Base-by-base conservation (phyloP, 345 rosid species). In the Rhodamnia rubescens region DNA sequence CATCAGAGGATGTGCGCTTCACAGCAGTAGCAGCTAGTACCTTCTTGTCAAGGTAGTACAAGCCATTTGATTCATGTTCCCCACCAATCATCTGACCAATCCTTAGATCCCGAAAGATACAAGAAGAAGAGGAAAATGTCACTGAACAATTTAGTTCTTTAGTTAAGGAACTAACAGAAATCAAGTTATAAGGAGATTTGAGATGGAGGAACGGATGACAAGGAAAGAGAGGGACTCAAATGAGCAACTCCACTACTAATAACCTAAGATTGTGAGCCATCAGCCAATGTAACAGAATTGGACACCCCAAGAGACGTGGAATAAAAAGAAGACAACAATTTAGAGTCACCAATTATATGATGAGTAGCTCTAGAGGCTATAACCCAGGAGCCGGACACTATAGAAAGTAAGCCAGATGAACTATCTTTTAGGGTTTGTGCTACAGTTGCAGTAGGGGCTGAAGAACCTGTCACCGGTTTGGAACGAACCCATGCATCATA, bases 231-330 rank as follows among this genome's bases (percentile, higher is more conserved):
- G n/a, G 32, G 15, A 58, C 64, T 12, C 69, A n/a, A 5, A 29
- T 58, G 32, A n/a, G 32, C 3, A 58, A 58, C 64, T 26, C 16
- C 1, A 58, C 0, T n/a, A 6, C 69, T 16, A 58, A n/a, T 58
- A 58, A 58, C 32, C n/a, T 13, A 16, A 58, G 32, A 58, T n/a
- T 58, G 69, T 58, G 32, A 58, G 12, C 69, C 16, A 58, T n/a
- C 0, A 0, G 69, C 69, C n/a, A n/a, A 56, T 56, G 2, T 57
- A 10, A n/a, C 4, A 6, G 0, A 58, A 1, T n/a, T 13, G 6
- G 7, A 58, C 8, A 58, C 69, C 3, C 69, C 36, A 58, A 3
- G 69, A 3, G 32, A 58, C 2, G 36, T 58, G 36, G 18, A 58
- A 12, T 58, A 32, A n/a, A 58, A 58, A n/a, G 69, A 58, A 58